Evolutionary conservation across 2,329 filamentous ascomycete genomes (phyloP).

Genomic region (Magnaporthiopsis incrustans): DNA sequence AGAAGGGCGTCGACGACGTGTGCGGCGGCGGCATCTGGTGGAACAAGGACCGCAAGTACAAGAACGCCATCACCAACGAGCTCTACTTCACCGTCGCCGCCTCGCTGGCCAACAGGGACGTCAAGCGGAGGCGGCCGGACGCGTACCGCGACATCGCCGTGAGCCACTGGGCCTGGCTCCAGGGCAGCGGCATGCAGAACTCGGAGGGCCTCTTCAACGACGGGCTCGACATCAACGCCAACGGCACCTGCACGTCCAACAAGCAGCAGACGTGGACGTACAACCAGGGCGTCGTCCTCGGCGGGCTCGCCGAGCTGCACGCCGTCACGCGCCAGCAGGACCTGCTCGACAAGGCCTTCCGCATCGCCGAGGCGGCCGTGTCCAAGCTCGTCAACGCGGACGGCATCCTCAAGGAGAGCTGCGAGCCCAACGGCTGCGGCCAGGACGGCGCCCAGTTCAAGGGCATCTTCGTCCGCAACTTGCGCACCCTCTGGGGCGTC

Average conservation of each 20-base stretch:
- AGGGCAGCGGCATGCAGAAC: conserved; percentile 41
- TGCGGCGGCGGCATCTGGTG: conserved; percentile 50
- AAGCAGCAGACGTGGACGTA: conserved; percentile 40
- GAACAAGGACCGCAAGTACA: conserved; percentile 42
- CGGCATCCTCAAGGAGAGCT: conserved; percentile 45
- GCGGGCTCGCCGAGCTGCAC: conserved; percentile 42
- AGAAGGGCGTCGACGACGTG: conserved; percentile 32
- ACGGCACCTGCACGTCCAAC: conserved; percentile 40
- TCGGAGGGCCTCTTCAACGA: conserved; percentile 41
- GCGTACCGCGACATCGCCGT: conserved; percentile 39
- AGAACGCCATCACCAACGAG: conserved; percentile 50
- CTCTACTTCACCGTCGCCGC: conserved; percentile 45
- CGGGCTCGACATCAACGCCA: conserved; percentile 34
- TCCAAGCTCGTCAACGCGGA: conserved; percentile 27
- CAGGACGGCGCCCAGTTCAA: conserved; percentile 57
- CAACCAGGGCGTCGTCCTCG: conserved; percentile 49
- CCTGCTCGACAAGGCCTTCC: conserved; percentile 32
- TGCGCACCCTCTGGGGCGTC: conserved; percentile 41
- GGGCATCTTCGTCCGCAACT: conserved; percentile 59
- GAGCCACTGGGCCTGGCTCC: conserved; percentile 45
- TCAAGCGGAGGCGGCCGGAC: conserved; percentile 23
- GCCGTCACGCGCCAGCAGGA: conserved; percentile 30
- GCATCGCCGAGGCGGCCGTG: conserved; percentile 45
- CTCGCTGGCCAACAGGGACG: conserved; percentile 40
- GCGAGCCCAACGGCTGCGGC: conserved; percentile 40